A percentile compares a stretch with the other conserved stretches of the same genome.
These are phyloP conservation scores for Nymphaea colorata DNA, from an alignment of 164 flowering plant genomes.

Conservation along the genomic window DNA sequence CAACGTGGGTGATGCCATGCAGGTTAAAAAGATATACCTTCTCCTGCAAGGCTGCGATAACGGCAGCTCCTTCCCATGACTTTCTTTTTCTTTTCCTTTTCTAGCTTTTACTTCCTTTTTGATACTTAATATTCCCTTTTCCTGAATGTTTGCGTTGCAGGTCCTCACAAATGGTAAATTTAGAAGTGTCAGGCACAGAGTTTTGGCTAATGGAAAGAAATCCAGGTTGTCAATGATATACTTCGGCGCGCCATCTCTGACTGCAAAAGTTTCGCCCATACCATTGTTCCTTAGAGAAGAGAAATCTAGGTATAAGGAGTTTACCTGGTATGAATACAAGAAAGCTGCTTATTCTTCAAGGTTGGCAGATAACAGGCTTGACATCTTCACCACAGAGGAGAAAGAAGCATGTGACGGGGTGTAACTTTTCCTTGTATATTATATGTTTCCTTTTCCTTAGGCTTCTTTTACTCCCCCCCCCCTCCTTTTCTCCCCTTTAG, in stretches of 20 bases:
- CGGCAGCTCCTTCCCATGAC: background rate
- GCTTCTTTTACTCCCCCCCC: background rate
- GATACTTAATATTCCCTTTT: too few relatives aligned
- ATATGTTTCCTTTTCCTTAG: background rate
- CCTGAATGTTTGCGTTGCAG: slow-evolving; percentile 20
- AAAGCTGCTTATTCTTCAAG: slow-evolving; percentile 55
- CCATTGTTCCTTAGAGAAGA: slow-evolving; percentile 34
- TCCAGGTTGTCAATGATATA: slow-evolving; percentile 81
- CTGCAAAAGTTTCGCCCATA: slow-evolving; percentile 47
- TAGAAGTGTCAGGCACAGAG: slow-evolving; percentile 81
- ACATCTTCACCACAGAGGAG: slow-evolving; percentile 29
- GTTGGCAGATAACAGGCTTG: slow-evolving; percentile 66
- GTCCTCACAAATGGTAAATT: slow-evolving; percentile 92
- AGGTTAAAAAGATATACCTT: slow-evolving; percentile 34
- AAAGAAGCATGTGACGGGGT: background rate
- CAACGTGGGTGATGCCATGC: slow-evolving; percentile 77
- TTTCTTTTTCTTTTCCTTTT: background rate
- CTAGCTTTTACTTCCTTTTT: background rate
- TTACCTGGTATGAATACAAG: slow-evolving; percentile 88
- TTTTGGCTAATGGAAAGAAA: slow-evolving; percentile 38
- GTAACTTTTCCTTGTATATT: background rate
- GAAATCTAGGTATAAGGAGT: slow-evolving; percentile 69
- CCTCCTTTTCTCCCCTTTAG: background rate
- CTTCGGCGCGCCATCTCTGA: slow-evolving; percentile 71
- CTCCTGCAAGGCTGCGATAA: background rate